A percentile compares a stretch with the other conserved stretches of the same genome.
Evolutionary conservation across 2,329 filamentous ascomycete species (phyloP).

Genomic region (Emericellopsis atlantica): DNA sequence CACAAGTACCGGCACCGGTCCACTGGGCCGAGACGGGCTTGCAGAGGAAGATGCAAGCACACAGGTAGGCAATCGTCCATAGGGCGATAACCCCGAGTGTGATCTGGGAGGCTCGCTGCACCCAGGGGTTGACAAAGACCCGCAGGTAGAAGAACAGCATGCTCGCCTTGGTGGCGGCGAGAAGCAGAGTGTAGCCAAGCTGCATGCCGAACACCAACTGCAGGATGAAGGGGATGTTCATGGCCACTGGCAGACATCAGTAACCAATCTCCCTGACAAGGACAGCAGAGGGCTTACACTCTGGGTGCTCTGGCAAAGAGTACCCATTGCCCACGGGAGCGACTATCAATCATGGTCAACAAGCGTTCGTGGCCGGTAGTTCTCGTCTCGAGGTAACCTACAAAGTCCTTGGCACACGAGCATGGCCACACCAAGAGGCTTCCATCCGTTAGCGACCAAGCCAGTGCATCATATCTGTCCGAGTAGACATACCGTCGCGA

Average conservation of each 20-base stretch:
- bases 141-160: conserved; percentile 15
- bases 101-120: conserved; percentile 13
- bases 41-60: conserved; percentile 10
- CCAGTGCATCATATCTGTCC: no score
- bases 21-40: conserved; percentile 9
- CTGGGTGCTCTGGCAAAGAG: conserved; percentile 4
- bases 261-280: no score
- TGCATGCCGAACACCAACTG: conserved; percentile 12
- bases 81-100: conserved; percentile 12
- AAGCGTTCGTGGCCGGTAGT: background rate
- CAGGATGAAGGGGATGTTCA: conserved; percentile 13
- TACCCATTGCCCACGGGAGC: conserved; percentile 13
- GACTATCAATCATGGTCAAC: conserved; percentile 3
- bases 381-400: conserved; percentile 3
- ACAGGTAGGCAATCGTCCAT: conserved; percentile 8
- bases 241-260: conserved; percentile 4
- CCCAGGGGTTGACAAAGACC: conserved; percentile 12
- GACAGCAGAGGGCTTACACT: conserved; percentile 7
- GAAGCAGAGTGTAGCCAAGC: conserved; percentile 11
- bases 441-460: no score
- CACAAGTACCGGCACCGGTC: conserved; percentile 9
- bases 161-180: conserved; percentile 12
- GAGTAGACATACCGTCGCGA: conserved; percentile 9
- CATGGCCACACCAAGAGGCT: conserved; percentile 14
- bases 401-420: conserved; percentile 13